Base-by-base conservation (phyloP, 2,329 filamentous ascomycete genomes). In the Botrytis cinerea region DNA sequence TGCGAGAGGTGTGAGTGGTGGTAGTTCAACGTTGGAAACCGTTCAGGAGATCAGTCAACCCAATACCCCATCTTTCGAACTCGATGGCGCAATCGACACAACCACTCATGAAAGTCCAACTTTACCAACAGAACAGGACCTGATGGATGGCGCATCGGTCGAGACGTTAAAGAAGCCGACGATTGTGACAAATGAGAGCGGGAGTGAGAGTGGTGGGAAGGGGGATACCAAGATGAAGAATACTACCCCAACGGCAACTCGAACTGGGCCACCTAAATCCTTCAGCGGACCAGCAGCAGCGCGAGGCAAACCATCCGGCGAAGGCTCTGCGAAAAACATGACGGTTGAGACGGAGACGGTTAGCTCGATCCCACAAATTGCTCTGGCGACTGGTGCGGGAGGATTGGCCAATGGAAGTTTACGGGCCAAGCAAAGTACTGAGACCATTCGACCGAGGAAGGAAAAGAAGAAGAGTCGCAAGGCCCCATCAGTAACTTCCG, bases 271-370 rank as follows among this genome's bases (percentile, higher is more conserved):
- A 82, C 85, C 93, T 75, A 85, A 92, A 75, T 93, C 93, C 14
- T 90, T 87, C 74, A 81, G 83, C 78, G 82, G 87, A 68, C 88
- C 92, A 51, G 91, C 85, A 70, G 83, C 84, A 72, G 84, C 86
- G 73, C 93, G 94, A 80, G 86, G 88, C 48, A 93, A 95, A 81
- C 85, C 89, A 43, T 81, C 84, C 18, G 84, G 87, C 70, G 93
- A 97, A 80, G 91, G 90, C n/a, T 92, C 93, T 51, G 88, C 91
- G 73, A 90, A 92, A 80, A 96, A 93, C 79, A 98, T 99, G 94
- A 98, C 94, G 16, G 95, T 98, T 22, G 96, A 99, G 84, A 98
- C 96, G 0, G 96, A 99, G 83, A 97, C 95, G 0, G 96, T 99
- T 54, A 92, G 90, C 61, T 97, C 95, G 4, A 92, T 98, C 72